phyloP scores from a whole-genome alignment of 1,139 yeast species.

The Pichia sp. region DNA sequence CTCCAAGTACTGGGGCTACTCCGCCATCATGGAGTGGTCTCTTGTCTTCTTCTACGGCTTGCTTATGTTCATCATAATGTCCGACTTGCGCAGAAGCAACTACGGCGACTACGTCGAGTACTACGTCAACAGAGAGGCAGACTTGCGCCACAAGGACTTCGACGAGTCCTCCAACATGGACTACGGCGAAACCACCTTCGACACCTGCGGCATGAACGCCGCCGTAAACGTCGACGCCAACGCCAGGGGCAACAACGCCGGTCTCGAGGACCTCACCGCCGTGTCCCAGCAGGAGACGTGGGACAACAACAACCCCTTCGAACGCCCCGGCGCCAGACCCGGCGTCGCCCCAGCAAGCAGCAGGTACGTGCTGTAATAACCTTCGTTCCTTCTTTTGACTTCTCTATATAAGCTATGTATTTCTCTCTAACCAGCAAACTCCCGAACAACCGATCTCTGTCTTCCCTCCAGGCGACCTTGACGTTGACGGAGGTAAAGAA shows the following conservation, averaged over 20 bases:
- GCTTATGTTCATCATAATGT: constrained; percentile 57
- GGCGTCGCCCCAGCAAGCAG: not conserved
- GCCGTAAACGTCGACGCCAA: not conserved
- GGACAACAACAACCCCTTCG: constrained; percentile 10
- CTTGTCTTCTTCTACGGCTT: constrained; percentile 80
- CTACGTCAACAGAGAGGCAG: constrained; percentile 11
- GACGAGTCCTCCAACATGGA: constrained; percentile 2
- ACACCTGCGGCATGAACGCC: not conserved
- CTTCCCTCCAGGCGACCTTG: no score
- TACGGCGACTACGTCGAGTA: constrained; percentile 17
- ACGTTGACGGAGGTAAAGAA: no score
- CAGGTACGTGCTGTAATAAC: not conserved
- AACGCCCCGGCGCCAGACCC: not conserved
- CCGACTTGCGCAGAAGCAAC: constrained; percentile 45
- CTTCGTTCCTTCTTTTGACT: not conserved
- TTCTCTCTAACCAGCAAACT: not conserved
- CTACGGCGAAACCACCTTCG: not conserved
- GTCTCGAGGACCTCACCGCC: constrained; percentile 2
- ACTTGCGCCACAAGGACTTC: not conserved
- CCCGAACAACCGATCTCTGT: no score
- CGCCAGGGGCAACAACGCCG: not conserved
- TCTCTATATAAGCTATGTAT: not conserved
- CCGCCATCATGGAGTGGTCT: constrained; percentile 78
- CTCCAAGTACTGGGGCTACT: constrained; percentile 34
- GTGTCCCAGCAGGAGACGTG: constrained; percentile 7